Percentiles rank a stretch among this genome's conserved stretches.
Evolutionary conservation across 1,284 basidiomycete species (phyloP).

Genomic region (Ganoderma boninense): DNA sequence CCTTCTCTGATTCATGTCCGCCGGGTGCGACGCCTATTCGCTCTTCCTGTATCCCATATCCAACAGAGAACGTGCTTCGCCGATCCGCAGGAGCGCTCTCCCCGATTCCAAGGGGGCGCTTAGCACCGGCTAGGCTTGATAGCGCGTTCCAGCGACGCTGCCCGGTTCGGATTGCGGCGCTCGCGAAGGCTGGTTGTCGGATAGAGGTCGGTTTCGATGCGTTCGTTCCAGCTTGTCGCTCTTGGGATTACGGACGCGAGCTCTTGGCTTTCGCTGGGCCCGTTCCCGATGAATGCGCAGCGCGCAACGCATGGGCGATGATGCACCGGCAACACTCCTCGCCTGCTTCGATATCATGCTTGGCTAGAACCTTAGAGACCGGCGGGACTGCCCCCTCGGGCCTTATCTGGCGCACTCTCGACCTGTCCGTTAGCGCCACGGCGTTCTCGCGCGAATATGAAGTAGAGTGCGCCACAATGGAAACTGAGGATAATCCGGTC

Average conservation of each 20-base stretch:
- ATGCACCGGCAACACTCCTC: neutral
- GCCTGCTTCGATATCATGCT: constrained; percentile 2
- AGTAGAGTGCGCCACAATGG: neutral
- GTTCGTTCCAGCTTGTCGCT: neutral
- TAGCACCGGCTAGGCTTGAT: neutral
- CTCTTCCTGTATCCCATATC: constrained; percentile 20
- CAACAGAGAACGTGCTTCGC: constrained; percentile 9
- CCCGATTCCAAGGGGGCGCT: neutral
- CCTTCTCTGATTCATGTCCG: constrained; percentile 17
- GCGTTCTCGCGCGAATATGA: neutral
- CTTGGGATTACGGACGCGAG: neutral
- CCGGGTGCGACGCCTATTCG: neutral
- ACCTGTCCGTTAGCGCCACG: neutral
- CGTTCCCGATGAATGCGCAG: constrained; percentile 1
- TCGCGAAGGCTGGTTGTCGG: constrained; percentile 2
- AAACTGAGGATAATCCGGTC: neutral
- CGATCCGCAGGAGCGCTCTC: neutral
- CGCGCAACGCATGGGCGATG: neutral
- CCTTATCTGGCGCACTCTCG: neutral
- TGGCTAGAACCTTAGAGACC: constrained; percentile 1
- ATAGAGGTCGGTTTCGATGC: neutral
- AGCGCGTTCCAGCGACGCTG: neutral
- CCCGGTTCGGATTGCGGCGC: neutral
- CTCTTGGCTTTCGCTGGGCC: constrained; percentile 10
- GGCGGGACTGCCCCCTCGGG: neutral